Percentiles rank a stretch among this genome's conserved stretches.
These are phyloP conservation scores for Saccharum spontaneum DNA, from an alignment of 176 grass and related monocot genomes.

Conservation along the genomic window DNA sequence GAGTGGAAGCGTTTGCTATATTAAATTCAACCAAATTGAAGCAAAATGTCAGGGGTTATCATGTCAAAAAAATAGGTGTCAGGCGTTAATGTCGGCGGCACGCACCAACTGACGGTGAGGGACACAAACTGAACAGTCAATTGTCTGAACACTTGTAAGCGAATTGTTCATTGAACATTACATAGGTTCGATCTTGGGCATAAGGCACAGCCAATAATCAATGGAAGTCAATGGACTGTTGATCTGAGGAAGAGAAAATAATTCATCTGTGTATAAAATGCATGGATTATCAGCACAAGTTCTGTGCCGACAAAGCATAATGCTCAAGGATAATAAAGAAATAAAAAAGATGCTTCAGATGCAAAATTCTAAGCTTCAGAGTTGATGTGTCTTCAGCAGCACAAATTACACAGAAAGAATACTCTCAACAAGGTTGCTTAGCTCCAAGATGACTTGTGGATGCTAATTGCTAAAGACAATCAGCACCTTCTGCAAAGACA, in stretches of 20 bases:
- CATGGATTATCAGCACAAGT: not conserved
- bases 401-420: slow-evolving; percentile 9
- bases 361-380: slow-evolving; percentile 31
- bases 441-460: not conserved
- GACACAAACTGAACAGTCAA: slow-evolving; percentile 17
- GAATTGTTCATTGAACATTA: slow-evolving; percentile 21
- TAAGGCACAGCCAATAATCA: slow-evolving; percentile 9
- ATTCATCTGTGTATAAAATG: slow-evolving; percentile 16
- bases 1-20: not conserved
- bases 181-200: slow-evolving; percentile 29
- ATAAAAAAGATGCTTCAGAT: slow-evolving; percentile 20
- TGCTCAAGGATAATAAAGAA: slow-evolving; percentile 3
- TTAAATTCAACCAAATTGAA: not conserved
- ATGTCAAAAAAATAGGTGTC: not conserved
- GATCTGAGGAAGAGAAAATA: slow-evolving; percentile 16
- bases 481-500: slow-evolving; percentile 17
- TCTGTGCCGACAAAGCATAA: slow-evolving; percentile 3
- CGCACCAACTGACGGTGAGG: not conserved
- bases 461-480: not conserved
- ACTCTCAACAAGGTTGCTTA: slow-evolving; percentile 10
- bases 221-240: slow-evolving; percentile 35
- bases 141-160: slow-evolving; percentile 26
- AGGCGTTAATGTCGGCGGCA: slow-evolving; percentile 6
- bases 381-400: slow-evolving; percentile 1
- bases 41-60: not conserved